phyloP scores from a whole-genome alignment of 345 rosid species.

The Ceriops decandra region DNA sequence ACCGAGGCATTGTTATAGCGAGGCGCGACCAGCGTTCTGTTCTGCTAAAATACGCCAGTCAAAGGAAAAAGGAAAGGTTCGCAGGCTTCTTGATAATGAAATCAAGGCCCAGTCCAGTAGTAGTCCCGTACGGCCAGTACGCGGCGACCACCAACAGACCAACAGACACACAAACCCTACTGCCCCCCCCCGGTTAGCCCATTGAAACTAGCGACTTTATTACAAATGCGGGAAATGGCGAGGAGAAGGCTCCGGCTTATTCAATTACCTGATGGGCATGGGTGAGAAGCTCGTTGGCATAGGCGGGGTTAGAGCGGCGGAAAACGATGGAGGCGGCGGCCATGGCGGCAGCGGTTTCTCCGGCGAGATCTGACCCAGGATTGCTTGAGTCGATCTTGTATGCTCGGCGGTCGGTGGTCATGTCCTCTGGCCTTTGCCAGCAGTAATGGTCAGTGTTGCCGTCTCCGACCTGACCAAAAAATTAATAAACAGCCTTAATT shows the following conservation, averaged over 20 bases:
- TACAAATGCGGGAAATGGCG: not conserved
- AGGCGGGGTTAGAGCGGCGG: slow-evolving; percentile 65
- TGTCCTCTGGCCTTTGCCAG: slow-evolving; percentile 99
- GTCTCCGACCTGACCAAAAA: slow-evolving; percentile 71
- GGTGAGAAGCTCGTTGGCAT: slow-evolving; percentile 63
- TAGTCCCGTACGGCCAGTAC: too few species aligned
- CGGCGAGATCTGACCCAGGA: slow-evolving; percentile 98
- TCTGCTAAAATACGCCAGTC: slow-evolving; percentile 8
- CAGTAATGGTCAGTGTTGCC: slow-evolving; percentile 97
- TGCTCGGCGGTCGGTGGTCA: slow-evolving; percentile 94
- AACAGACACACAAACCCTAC: not conserved
- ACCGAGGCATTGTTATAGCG: not conserved
- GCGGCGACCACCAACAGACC: too few species aligned
- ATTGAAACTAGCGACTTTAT: not conserved
- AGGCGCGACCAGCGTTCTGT: not conserved
- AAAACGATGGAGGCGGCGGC: slow-evolving; percentile 96
- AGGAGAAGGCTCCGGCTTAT: not conserved
- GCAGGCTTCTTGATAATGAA: too few species aligned
- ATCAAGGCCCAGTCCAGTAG: too few species aligned
- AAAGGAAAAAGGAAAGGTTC: not conserved
- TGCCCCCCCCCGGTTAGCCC: not conserved
- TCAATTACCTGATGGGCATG: slow-evolving; percentile 78
- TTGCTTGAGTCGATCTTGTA: slow-evolving; percentile 83
- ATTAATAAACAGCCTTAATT: not conserved
- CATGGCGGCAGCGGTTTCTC: slow-evolving; percentile 98